Evolutionary conservation across 805 yeast genomes (phyloP), one percentile per base, ranked within the genome.

Genomic region (Saccharomyces kudriavzevii): DNA sequence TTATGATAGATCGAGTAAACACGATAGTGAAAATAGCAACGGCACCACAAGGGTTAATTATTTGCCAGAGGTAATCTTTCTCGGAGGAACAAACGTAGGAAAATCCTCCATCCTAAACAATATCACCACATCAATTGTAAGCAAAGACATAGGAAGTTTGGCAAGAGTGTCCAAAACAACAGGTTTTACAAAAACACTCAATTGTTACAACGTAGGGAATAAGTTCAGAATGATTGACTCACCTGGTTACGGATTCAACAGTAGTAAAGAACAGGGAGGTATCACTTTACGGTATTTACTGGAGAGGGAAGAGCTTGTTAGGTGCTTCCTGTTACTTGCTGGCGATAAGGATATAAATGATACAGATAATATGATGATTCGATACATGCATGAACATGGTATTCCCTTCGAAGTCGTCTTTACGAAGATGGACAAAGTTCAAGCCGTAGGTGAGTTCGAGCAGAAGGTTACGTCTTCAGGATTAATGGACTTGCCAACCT

Each of bases 11-110:
- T 67, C 67, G 3, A 64, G 64, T 30, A 69, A 66, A 20, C 56
- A 55, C 24, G 66, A 59, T 17, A 64, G 67, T 50, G 51, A 59
- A 49, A 57, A 70, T 52, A 49, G 56, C 53, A 50, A 68, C 17
- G 70, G 70, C 27, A 64, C 64, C 52, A 67, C 70, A 28, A 51
- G 66, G 11, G 57, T 60, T 22, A 65, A 59, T 51, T 72, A 70
- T 14, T 70, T 86, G 11, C 96, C 96, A 0, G 96, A 89, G 62
- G 79, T 89, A 4, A 72, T 85, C 3, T 76, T 90, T 48, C 60
- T 90, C 47, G 97, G 97, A 0, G 79, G 88, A 57, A 85, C 95
- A 49, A 90, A 90, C 60, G 90, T 85, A 6, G 97, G 97, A 0
- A 90, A 90, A 64, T 87, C 96, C 0, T 82, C 95, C 0, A 66